Evolutionary conservation across 1,284 basidiomycete species (phyloP).

Genomic region (Omphalotus olearius): DNA sequence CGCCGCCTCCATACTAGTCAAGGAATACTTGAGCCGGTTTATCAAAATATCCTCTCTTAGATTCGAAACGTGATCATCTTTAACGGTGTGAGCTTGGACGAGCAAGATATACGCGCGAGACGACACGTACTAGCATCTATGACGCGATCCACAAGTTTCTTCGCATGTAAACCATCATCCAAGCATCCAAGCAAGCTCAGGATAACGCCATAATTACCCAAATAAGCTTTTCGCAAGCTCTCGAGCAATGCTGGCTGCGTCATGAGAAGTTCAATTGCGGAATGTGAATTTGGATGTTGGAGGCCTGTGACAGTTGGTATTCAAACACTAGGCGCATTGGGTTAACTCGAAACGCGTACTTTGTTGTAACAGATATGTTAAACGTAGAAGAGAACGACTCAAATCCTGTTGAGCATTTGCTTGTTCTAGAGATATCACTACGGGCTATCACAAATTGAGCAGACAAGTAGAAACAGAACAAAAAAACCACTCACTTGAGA

Average conservation of each 20-base stretch:
- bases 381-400: slow-evolving; percentile 75
- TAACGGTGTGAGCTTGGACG: background rate
- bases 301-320: slow-evolving; percentile 37
- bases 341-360: slow-evolving; percentile 36
- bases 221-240: slow-evolving; percentile 79
- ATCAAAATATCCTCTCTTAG: slow-evolving; percentile 85
- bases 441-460: slow-evolving; percentile 38
- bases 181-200: slow-evolving; percentile 86
- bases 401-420: slow-evolving; percentile 82
- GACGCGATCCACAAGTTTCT: slow-evolving; percentile 83
- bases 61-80: slow-evolving; percentile 82
- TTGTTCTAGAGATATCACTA: slow-evolving; percentile 58
- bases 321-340: slow-evolving; percentile 4
- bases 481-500: background rate
- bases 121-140: slow-evolving; percentile 76
- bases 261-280: slow-evolving; percentile 81
- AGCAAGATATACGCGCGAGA: background rate
- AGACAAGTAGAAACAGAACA: background rate
- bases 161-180: slow-evolving; percentile 78
- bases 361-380: slow-evolving; percentile 84
- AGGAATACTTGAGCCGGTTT: slow-evolving; percentile 80
- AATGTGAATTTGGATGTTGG: slow-evolving; percentile 57
- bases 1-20: slow-evolving; percentile 72
- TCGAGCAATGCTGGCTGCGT: slow-evolving; percentile 78
- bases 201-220: slow-evolving; percentile 89